Percentiles rank a stretch among this genome's conserved stretches.
These are phyloP conservation scores for Lophiotrema nucula DNA, from an alignment of 495 filamentous ascomycete species.

Conservation along the genomic window DNA sequence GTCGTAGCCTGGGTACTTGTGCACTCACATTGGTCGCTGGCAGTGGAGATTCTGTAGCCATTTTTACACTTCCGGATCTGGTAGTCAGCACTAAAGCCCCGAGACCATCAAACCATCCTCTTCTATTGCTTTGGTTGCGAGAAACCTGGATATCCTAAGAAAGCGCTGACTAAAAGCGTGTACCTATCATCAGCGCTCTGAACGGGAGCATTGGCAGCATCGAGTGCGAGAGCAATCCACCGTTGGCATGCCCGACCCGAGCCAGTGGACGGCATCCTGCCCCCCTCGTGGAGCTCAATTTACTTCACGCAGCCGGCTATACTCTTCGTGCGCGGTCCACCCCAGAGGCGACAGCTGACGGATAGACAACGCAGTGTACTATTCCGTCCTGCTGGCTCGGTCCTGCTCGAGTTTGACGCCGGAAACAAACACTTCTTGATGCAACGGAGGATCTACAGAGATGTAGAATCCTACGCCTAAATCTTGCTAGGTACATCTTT, in stretches of 20 bases:
- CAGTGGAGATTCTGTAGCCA: background rate
- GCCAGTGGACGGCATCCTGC: conserved; percentile 2
- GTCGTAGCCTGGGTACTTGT: background rate
- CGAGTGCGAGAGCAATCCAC: too few species aligned
- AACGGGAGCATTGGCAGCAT: too few species aligned
- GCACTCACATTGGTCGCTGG: background rate
- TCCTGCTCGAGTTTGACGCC: background rate
- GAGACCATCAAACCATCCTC: background rate
- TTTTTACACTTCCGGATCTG: background rate
- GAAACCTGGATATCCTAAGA: too few species aligned
- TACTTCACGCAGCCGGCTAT: conserved; percentile 30
- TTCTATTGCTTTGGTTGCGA: background rate
- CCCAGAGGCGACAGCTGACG: background rate
- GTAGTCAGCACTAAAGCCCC: background rate
- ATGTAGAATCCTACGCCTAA: background rate
- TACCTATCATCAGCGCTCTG: too few species aligned
- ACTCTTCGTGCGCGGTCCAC: background rate
- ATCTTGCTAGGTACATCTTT: background rate
- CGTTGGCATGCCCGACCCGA: conserved; percentile 4
- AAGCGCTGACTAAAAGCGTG: too few species aligned
- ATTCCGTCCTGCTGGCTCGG: background rate
- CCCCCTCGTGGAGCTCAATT: conserved; percentile 25
- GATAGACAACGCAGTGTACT: background rate
- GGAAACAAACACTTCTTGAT: background rate
- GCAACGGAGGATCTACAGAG: background rate